These are phyloP conservation scores for Fusarium austroafricanum DNA, from an alignment of 2,329 filamentous ascomycete species.

Conservation along the genomic window DNA sequence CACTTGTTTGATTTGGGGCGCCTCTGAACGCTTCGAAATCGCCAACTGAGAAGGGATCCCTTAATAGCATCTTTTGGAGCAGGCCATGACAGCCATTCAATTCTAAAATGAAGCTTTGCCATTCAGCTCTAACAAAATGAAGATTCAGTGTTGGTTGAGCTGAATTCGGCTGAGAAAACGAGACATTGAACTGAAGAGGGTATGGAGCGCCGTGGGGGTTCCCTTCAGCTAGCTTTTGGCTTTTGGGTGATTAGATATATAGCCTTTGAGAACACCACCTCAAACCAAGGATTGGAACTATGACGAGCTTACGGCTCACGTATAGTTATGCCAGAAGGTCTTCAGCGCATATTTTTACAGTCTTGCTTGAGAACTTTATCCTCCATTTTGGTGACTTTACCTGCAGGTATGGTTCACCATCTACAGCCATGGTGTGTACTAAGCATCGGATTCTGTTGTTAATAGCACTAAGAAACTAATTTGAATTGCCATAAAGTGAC, in stretches of 20 bases:
- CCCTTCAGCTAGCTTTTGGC: background rate
- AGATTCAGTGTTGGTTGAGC: conserved; percentile 21
- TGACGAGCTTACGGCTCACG: background rate
- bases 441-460: background rate
- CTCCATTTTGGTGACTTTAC: background rate
- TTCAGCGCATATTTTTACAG: background rate
- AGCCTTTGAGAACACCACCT: background rate
- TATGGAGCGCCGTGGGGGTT: background rate
- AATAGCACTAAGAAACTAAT: background rate
- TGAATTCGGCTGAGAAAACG: conserved; percentile 1
- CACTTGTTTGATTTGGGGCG: conserved; percentile 30
- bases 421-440: too few species aligned
- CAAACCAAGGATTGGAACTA: background rate
- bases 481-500: background rate
- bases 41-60: background rate
- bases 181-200: conserved; percentile 10
- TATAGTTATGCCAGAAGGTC: background rate
- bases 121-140: background rate
- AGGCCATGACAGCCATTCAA: background rate
- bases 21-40: background rate
- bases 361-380: background rate
- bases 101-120: background rate
- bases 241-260: background rate
- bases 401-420: background rate
- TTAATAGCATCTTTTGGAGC: background rate